Evolutionary conservation across 495 filamentous ascomycete genomes (phyloP).

Genomic region (Jackrogersella minutella): DNA sequence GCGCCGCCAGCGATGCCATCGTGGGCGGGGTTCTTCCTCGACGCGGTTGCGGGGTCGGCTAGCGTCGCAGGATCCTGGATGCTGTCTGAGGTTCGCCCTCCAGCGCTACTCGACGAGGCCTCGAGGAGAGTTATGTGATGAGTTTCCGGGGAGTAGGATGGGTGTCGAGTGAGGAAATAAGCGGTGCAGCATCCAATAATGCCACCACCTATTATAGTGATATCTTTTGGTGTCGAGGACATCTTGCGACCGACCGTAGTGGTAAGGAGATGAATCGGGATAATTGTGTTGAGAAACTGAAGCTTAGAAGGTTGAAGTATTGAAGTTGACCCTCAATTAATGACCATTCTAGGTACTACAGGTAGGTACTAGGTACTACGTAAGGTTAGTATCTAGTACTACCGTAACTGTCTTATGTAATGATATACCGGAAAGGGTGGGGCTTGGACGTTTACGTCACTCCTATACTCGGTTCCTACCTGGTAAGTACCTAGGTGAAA

Average conservation of each 20-base stretch:
- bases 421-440: too few species aligned
- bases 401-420: background rate
- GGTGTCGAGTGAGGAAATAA: constrained; percentile 85
- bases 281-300: background rate
- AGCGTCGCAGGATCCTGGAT: constrained; percentile 44
- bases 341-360: background rate
- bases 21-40: constrained; percentile 48
- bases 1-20: constrained; percentile 79
- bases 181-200: constrained; percentile 89
- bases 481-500: too few species aligned
- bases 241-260: constrained; percentile 32
- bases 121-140: constrained; percentile 84
- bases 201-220: constrained; percentile 70
- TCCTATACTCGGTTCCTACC: background rate
- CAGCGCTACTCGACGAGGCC: constrained; percentile 63
- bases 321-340: background rate
- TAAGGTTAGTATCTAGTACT: background rate
- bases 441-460: background rate
- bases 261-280: constrained; percentile 21
- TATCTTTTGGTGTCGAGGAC: constrained; percentile 39
- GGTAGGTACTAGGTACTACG: background rate
- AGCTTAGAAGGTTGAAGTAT: background rate
- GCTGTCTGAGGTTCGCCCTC: constrained; percentile 47
- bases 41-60: constrained; percentile 38
- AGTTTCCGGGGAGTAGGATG: constrained; percentile 70